A percentile compares a stretch with the other conserved stretches of the same genome.
Conservation (phyloP, 306 rosid species). For the Cicer arietinum region DNA sequence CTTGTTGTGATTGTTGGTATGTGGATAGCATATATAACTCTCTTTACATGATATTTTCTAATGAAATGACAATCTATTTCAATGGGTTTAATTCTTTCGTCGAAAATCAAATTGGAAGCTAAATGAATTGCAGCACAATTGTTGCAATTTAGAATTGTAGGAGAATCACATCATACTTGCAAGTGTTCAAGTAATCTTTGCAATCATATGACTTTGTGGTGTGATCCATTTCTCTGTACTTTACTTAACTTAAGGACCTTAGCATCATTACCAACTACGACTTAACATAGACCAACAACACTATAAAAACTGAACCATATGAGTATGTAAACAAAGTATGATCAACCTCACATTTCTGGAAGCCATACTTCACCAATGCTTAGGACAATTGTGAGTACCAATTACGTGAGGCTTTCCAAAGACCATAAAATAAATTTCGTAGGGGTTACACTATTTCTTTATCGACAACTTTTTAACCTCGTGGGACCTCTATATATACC, state of each 20-base stretch:
- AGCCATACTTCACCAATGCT: conserved; percentile 1
- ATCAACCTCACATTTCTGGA: background rate
- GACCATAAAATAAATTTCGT: too few species aligned
- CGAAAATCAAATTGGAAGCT: too few species aligned
- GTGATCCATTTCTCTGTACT: too few species aligned
- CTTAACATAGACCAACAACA: background rate
- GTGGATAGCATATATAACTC: background rate
- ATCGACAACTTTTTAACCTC: too few species aligned
- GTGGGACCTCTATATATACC: too few species aligned
- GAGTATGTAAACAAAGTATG: background rate
- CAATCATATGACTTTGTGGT: background rate
- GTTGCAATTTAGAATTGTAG: too few species aligned
- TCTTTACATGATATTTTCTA: too few species aligned
- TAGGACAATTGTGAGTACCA: background rate
- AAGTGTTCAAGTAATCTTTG: background rate
- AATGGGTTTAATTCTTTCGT: background rate
- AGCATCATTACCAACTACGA: background rate
- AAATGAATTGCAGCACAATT: too few species aligned
- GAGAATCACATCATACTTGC: background rate
- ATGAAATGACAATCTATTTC: too few species aligned
- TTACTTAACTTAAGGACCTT: background rate
- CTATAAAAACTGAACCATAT: background rate
- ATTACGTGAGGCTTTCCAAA: too few species aligned
- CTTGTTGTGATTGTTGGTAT: background rate
- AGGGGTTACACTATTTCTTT: too few species aligned